phyloP scores from a whole-genome alignment of 2,329 filamentous ascomycete genomes.

The Nemania serpens region DNA sequence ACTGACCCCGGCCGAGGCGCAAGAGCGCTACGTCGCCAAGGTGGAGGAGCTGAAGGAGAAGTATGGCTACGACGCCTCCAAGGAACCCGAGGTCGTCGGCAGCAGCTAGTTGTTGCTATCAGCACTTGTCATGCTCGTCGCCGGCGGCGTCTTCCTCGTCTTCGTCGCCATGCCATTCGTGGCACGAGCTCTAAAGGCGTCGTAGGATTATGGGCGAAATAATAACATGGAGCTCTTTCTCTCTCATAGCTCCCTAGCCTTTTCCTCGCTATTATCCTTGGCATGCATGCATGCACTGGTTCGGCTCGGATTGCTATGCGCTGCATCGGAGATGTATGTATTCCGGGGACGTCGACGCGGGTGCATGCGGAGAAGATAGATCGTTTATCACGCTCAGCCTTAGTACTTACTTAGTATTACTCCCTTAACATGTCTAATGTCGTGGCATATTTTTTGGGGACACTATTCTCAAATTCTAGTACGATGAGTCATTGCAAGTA shows the following conservation, averaged over 20 bases:
- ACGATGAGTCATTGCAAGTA: not conserved
- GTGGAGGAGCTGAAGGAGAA: slow-evolving; percentile 73
- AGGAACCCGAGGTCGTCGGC: slow-evolving; percentile 62
- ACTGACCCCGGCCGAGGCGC: slow-evolving; percentile 67
- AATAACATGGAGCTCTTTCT: not conserved
- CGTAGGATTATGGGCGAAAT: not conserved
- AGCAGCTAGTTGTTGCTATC: slow-evolving; percentile 25
- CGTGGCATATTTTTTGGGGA: not conserved
- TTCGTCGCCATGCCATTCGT: not conserved
- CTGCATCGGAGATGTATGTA: not conserved
- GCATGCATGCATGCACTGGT: too few relatives aligned
- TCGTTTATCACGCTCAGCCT: not conserved
- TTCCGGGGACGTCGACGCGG: not conserved
- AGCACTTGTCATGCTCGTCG: slow-evolving; percentile 17
- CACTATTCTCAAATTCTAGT: not conserved
- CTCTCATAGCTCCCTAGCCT: too few relatives aligned
- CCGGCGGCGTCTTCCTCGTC: slow-evolving; percentile 7
- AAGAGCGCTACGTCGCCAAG: slow-evolving; percentile 75
- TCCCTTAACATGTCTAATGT: slow-evolving; percentile 3
- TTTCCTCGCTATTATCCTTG: too few relatives aligned
- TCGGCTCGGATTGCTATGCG: not conserved
- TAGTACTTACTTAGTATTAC: slow-evolving; percentile 1
- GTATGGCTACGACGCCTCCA: slow-evolving; percentile 69
- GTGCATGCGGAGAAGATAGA: slow-evolving; percentile 5
- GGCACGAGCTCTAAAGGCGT: not conserved